These are phyloP conservation scores for Cardamine occulta DNA, from an alignment of 345 rosid genomes.

Conservation along the genomic window DNA sequence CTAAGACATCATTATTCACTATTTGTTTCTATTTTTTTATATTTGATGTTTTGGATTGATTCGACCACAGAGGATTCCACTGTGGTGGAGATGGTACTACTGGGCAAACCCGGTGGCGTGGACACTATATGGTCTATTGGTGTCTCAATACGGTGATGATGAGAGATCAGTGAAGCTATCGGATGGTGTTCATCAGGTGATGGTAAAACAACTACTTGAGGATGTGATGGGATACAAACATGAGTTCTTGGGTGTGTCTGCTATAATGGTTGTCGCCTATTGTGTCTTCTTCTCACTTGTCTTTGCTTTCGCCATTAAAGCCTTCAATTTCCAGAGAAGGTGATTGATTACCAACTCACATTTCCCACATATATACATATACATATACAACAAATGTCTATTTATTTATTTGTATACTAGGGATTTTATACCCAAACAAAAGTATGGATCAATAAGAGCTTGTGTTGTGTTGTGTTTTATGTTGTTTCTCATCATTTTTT, in stretches of 20 bases:
- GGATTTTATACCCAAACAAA: conserved; percentile 16
- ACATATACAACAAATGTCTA: conserved; percentile 25
- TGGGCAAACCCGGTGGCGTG: conserved; percentile 99
- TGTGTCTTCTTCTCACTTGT: conserved; percentile 67
- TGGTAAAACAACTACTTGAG: conserved; percentile 59
- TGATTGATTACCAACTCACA: conserved; percentile 37
- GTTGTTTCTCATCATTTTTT: background rate
- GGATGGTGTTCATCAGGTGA: conserved; percentile 54
- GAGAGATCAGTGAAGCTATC: conserved; percentile 55
- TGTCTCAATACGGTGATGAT: conserved; percentile 82
- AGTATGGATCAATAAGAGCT: conserved; percentile 29
- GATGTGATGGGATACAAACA: conserved; percentile 73
- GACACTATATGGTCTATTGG: conserved; percentile 82
- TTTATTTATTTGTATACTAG: conserved; percentile 41
- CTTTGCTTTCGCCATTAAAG: conserved; percentile 80
- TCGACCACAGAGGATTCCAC: conserved; percentile 76
- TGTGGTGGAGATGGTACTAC: conserved; percentile 99
- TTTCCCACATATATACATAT: background rate
- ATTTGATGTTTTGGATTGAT: background rate
- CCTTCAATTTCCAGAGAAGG: conserved; percentile 95
- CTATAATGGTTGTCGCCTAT: conserved; percentile 71
- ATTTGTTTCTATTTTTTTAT: background rate
- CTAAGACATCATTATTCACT: background rate
- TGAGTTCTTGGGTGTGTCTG: conserved; percentile 76
- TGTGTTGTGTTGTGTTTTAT: background rate